Evolutionary conservation across 768 basidiomycete genomes (phyloP).

Genomic region (Suillus weaverae): DNA sequence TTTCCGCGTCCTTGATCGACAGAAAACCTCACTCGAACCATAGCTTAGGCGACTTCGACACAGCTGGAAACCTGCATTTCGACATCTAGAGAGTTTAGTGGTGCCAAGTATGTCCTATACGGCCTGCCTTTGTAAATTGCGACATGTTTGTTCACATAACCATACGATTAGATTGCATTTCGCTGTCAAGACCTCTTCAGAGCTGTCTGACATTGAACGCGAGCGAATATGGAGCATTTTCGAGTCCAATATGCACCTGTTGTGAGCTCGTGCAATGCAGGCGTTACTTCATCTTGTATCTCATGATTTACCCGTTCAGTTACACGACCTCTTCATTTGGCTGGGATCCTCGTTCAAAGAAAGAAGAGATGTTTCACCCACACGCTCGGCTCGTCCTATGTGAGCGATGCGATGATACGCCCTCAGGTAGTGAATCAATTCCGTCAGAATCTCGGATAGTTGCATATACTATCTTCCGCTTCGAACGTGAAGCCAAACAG

Average conservation of each 20-base stretch:
- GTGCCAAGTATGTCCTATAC: slow-evolving; percentile 17
- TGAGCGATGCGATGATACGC: slow-evolving; percentile 8
- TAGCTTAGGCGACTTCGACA: slow-evolving; percentile 21
- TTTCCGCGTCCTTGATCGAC: slow-evolving; percentile 2
- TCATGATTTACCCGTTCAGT: slow-evolving; percentile 34
- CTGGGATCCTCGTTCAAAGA: slow-evolving; percentile 60
- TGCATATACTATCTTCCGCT: slow-evolving; percentile 64
- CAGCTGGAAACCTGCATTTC: slow-evolving; percentile 22
- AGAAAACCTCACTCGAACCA: slow-evolving; percentile 5
- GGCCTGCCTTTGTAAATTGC: not conserved
- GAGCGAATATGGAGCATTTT: slow-evolving; percentile 51
- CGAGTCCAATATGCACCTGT: slow-evolving; percentile 57
- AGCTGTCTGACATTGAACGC: slow-evolving; percentile 38
- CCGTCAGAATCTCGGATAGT: slow-evolving; percentile 25
- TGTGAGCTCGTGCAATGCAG: slow-evolving; percentile 29
- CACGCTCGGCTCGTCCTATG: slow-evolving; percentile 63
- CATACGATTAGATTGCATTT: slow-evolving; percentile 22
- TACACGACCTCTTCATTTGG: slow-evolving; percentile 61
- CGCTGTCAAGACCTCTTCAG: slow-evolving; percentile 25
- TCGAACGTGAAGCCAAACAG: slow-evolving; percentile 64
- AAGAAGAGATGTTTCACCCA: slow-evolving; percentile 57
- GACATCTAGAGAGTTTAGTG: slow-evolving; percentile 8
- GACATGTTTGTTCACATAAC: not conserved
- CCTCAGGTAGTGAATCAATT: slow-evolving; percentile 14
- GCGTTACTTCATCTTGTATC: not conserved